Percentiles rank a stretch among this genome's conserved stretches.
phyloP scores from a whole-genome alignment of 169 alveolate genomes.

The Neospora caninum region DNA sequence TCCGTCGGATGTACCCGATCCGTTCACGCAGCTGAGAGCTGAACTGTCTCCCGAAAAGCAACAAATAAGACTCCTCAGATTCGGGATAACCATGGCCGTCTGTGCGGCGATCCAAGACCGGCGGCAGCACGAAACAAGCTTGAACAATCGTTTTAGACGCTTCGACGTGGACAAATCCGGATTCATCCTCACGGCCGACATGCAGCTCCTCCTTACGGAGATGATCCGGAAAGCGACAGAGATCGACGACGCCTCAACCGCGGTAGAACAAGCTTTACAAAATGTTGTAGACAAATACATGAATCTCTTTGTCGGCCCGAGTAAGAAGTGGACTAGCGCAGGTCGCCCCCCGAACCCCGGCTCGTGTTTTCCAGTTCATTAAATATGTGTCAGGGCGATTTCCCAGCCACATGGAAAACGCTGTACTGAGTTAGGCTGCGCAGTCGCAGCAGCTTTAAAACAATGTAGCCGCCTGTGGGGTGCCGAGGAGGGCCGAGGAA shows the following conservation, averaged over 20 bases:
- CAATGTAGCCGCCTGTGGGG: no score
- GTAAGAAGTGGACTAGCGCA: not conserved
- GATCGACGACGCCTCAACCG: slow-evolving; percentile 7
- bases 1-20: slow-evolving; percentile 7
- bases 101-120: slow-evolving; percentile 35
- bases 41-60: not conserved
- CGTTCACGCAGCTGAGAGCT: not conserved
- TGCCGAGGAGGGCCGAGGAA: no score
- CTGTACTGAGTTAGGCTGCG: no score
- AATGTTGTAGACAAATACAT: slow-evolving; percentile 8
- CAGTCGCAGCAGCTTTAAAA: no score
- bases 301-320: not conserved
- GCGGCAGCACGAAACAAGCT: slow-evolving; percentile 20
- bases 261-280: not conserved
- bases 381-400: no score
- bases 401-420: no score
- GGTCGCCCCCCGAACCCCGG: no score
- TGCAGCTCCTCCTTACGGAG: slow-evolving; percentile 13
- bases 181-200: not conserved
- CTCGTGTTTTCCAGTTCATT: no score
- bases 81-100: not conserved
- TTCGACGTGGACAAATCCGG: slow-evolving; percentile 36
- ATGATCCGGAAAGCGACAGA: not conserved
- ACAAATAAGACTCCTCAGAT: not conserved
- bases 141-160: not conserved